phyloP scores from a whole-genome alignment of 176 grass and related monocot species.

The Otatea glauca region DNA sequence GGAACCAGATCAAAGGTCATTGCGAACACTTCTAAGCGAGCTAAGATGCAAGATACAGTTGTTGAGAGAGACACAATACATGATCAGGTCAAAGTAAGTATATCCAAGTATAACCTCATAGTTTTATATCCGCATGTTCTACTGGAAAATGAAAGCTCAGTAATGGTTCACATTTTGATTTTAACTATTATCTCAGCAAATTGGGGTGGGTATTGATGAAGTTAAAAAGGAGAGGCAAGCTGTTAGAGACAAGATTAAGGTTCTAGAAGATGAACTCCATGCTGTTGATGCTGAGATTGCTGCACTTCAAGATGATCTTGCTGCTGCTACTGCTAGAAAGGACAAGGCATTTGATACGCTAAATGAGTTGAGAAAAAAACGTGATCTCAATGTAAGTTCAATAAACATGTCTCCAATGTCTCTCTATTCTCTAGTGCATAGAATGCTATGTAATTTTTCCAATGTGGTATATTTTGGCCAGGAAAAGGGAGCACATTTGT shows the following conservation, averaged over 20 bases:
- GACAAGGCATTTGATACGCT: constrained; percentile 60
- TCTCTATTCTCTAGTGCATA: background rate
- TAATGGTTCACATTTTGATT: constrained; percentile 7
- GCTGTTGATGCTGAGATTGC: constrained; percentile 43
- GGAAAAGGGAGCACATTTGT: background rate
- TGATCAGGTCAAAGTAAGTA: constrained; percentile 87
- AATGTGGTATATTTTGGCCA: too few relatives aligned
- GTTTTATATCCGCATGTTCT: constrained; percentile 21
- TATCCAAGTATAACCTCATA: background rate
- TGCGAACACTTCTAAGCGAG: constrained; percentile 63
- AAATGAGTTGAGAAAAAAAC: constrained; percentile 45
- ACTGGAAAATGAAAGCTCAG: constrained; percentile 3
- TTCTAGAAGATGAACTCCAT: constrained; percentile 59
- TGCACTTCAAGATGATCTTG: constrained; percentile 56
- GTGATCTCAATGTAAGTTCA: constrained; percentile 59
- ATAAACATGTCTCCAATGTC: background rate
- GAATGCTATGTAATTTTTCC: background rate
- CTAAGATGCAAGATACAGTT: constrained; percentile 77
- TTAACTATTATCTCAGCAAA: constrained; percentile 39
- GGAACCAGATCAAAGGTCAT: constrained; percentile 80
- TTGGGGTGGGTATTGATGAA: constrained; percentile 59
- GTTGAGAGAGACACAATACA: constrained; percentile 84
- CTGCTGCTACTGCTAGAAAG: constrained; percentile 55
- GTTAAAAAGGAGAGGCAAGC: constrained; percentile 68
- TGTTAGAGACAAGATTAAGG: constrained; percentile 66